These are phyloP conservation scores for Cetraspora pellucida DNA, from an alignment of 192 early-diverging fungal species.

Conservation along the genomic window DNA sequence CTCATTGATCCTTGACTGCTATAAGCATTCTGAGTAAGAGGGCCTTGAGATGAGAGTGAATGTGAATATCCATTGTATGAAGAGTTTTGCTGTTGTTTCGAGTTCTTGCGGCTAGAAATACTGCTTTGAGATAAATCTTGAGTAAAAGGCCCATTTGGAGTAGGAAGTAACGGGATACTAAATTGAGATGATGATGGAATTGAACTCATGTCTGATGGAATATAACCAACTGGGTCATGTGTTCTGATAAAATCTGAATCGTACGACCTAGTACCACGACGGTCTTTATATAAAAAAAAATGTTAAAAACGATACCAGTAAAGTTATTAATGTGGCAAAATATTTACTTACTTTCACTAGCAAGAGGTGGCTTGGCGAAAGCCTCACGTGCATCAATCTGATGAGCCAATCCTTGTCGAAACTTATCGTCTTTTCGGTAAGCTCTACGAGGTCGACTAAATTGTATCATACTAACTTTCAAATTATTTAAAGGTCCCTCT, in stretches of 20 bases:
- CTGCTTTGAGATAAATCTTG: slow-evolving; percentile 63
- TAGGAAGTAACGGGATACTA: slow-evolving; percentile 55
- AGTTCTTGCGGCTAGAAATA: slow-evolving; percentile 53
- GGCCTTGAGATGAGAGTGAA: slow-evolving; percentile 36
- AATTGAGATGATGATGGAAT: slow-evolving; percentile 50
- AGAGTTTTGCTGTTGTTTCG: slow-evolving; percentile 28
- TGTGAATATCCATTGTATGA: slow-evolving; percentile 40
- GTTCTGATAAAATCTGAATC: slow-evolving; percentile 55
- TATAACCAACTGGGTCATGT: slow-evolving; percentile 53
- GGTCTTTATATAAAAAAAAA: slow-evolving; percentile 35
- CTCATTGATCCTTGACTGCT: slow-evolving; percentile 58
- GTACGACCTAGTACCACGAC: slow-evolving; percentile 50
- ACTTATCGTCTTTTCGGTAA: slow-evolving; percentile 59
- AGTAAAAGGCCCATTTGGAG: slow-evolving; percentile 60
- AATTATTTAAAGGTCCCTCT: slow-evolving; percentile 87
- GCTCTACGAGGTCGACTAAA: slow-evolving; percentile 73
- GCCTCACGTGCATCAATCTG: slow-evolving; percentile 61
- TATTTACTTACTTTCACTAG: slow-evolving; percentile 46
- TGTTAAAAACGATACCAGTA: background rate
- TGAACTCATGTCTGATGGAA: slow-evolving; percentile 49
- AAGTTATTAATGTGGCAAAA: background rate
- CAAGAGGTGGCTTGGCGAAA: slow-evolving; percentile 56
- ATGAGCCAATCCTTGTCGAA: slow-evolving; percentile 60
- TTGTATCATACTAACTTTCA: slow-evolving; percentile 88
- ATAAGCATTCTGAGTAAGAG: slow-evolving; percentile 57